Conservation (phyloP, 2,329 filamentous ascomycete species). For the Cordyceps cateniannulata region DNA sequence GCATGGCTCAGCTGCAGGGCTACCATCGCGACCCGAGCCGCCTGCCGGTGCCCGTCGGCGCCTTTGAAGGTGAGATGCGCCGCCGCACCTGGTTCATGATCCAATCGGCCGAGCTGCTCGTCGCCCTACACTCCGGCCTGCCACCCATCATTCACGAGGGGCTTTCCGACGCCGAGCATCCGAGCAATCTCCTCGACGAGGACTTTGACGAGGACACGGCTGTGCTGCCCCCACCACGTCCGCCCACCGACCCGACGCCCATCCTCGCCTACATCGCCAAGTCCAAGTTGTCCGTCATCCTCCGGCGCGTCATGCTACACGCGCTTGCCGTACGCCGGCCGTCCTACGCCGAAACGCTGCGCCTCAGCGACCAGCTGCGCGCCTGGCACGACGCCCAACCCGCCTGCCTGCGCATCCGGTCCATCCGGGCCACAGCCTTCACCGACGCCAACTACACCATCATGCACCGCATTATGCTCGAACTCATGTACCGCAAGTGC, state of each 20-base stretch:
- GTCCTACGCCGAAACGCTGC: constrained; percentile 28
- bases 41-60: constrained; percentile 33
- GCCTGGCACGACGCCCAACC: constrained; percentile 31
- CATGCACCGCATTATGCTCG: constrained; percentile 42
- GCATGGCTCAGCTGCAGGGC: constrained; percentile 45
- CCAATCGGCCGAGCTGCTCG: constrained; percentile 40
- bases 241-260: constrained; percentile 36
- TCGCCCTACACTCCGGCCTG: constrained; percentile 47
- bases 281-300: constrained; percentile 35
- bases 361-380: constrained; percentile 35
- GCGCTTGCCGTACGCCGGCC: constrained; percentile 31
- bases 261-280: constrained; percentile 37
- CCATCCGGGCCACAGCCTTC: constrained; percentile 36
- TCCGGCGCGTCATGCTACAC: constrained; percentile 37
- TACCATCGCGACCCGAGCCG: constrained; percentile 44
- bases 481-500: constrained; percentile 41
- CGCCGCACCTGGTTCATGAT: constrained; percentile 42
- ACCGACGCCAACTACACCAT: constrained; percentile 38
- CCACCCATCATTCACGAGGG: constrained; percentile 43
- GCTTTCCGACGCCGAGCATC: constrained; percentile 39
- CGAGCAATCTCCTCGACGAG: constrained; percentile 41
- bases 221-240: constrained; percentile 36
- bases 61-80: constrained; percentile 46
- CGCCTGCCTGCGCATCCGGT: constrained; percentile 31
- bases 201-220: constrained; percentile 44